A percentile compares a stretch with the other conserved stretches of the same genome.
phyloP scores from a whole-genome alignment of 495 filamentous ascomycete species.

The Penicillium cinerascens region DNA sequence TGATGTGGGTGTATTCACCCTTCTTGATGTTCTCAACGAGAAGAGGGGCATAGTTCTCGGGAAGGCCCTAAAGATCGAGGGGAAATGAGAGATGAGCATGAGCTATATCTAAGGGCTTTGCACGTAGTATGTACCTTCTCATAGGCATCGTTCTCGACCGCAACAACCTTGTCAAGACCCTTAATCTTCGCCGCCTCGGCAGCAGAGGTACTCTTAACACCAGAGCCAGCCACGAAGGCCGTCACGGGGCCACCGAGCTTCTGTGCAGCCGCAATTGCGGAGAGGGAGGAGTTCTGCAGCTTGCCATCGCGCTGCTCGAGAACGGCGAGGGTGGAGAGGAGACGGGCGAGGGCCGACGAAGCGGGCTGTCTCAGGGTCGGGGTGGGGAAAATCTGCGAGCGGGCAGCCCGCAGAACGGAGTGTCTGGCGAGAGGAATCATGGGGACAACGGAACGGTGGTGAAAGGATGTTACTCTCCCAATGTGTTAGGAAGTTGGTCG shows the following conservation, averaged over 20 bases:
- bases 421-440: conserved; percentile 45
- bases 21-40: conserved; percentile 95
- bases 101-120: not conserved
- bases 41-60: conserved; percentile 92
- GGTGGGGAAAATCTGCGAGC: conserved; percentile 37
- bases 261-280: conserved; percentile 80
- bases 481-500: conserved; percentile 9
- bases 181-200: conserved; percentile 84
- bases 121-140: conserved; percentile 63
- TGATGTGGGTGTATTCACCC: conserved; percentile 83
- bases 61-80: conserved; percentile 60
- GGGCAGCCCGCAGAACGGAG: conserved; percentile 48
- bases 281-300: conserved; percentile 75
- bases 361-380: conserved; percentile 32
- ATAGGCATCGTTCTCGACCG: conserved; percentile 83
- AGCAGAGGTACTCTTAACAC: conserved; percentile 68
- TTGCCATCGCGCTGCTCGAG: conserved; percentile 92
- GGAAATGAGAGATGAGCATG: conserved; percentile 1
- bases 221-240: conserved; percentile 82
- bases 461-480: conserved; percentile 8
- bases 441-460: conserved; percentile 8
- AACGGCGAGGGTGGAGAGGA: conserved; percentile 84
- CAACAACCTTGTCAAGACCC: conserved; percentile 86
- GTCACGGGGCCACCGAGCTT: conserved; percentile 84
- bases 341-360: conserved; percentile 55